Base-by-base conservation (phyloP, 345 rosid species). In the Linum lewisii region DNA sequence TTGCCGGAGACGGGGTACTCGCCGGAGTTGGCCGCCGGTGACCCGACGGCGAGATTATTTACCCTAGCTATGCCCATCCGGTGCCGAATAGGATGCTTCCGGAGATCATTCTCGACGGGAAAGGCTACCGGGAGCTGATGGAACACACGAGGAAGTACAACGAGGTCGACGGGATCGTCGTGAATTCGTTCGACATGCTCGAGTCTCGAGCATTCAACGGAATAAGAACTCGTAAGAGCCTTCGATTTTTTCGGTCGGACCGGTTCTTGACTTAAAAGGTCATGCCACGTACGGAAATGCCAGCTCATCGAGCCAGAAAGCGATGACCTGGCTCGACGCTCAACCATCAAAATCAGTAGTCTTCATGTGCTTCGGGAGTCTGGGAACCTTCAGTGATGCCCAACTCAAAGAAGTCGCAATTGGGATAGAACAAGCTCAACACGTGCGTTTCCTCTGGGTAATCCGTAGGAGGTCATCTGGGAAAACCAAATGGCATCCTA, bases 321-420 rank as follows among this genome's bases (percentile, higher is more conserved):
- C 16, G 15, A 38, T 38, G 45, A 38, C 45, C 1, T 63, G 66
- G 66, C 66, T 63, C 5, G 50, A 62, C 53, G 50, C 15, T 7
- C 65, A 51, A 23, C 51, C 58, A 4, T 9, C 7, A 14, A 21
- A 56, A 2, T 62, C 65, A 0, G 65, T 62, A 13, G 65, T 62
- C 13, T 62, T 62, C 50, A 14, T 62, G 50, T 62, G 65, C 57
- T 62, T 62, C 4, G 58, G 65, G 21, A 52, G 65, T 45, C 36
- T 32, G 58, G 65, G 65, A 5, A 21, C 50, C 8, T 34, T 62
- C 7, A 47, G 50, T 6, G 32, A 14, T 11, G 21, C 37, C 7
- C 65, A 62, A 45, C n/a, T 51, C 2, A 20, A 21, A 14, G 58
- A 62, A 14, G 32, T 34, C 4, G 65, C 58, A 32, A 0, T 1